phyloP scores from a whole-genome alignment of 2,329 filamentous ascomycete genomes.

The Hirsutella minnesotensis region DNA sequence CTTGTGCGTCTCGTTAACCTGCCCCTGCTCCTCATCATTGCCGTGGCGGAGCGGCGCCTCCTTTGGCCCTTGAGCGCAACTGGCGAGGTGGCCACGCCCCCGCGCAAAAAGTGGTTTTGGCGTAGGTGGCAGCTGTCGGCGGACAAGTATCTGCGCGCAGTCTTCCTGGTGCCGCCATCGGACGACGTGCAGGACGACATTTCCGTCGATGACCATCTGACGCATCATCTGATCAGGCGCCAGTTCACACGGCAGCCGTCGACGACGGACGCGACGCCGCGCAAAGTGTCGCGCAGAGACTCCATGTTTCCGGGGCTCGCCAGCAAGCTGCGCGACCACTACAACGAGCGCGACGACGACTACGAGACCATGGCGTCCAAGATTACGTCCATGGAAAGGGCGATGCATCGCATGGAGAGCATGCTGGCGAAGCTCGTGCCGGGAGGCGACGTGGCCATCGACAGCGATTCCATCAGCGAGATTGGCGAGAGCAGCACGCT shows the following conservation, averaged over 20 bases:
- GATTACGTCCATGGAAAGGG: conserved; percentile 37
- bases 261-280: conserved; percentile 18
- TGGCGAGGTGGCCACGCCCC: conserved; percentile 10
- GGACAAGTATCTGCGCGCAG: conserved; percentile 59
- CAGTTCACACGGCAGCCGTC: conserved; percentile 37
- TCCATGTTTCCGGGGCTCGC: conserved; percentile 43
- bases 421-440: conserved; percentile 29
- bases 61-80: conserved; percentile 40
- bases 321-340: conserved; percentile 34
- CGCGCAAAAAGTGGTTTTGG: conserved; percentile 42
- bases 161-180: conserved; percentile 61
- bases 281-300: conserved; percentile 35
- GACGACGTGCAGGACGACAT: conserved; percentile 46
- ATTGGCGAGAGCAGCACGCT: conserved; percentile 17
- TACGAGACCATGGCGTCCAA: conserved; percentile 29
- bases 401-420: conserved; percentile 34
- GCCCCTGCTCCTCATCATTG: conserved; percentile 61
- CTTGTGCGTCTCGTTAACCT: conserved; percentile 64
- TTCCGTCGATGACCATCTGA: conserved; percentile 46
- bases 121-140: conserved; percentile 56
- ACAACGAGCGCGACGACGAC: conserved; percentile 32
- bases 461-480: conserved; percentile 14
- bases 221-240: conserved; percentile 43
- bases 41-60: conserved; percentile 55
- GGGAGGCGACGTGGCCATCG: conserved; percentile 13